phyloP scores from a whole-genome alignment of 148 eudicot genomes.

The Amaranthus cruentus region DNA sequence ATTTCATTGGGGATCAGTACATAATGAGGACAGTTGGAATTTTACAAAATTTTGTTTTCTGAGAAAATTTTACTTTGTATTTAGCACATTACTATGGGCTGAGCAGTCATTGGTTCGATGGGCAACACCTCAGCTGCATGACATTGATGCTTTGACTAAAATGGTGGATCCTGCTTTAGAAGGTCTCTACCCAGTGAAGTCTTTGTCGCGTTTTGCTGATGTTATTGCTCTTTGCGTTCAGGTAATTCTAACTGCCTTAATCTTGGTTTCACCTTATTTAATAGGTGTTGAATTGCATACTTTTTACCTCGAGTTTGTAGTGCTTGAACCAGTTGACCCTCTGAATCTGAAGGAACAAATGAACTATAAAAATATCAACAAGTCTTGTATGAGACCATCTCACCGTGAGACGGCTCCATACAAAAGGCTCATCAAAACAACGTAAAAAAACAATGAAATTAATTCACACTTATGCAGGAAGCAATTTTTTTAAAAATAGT shows the following conservation, averaged over 20 bases:
- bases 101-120: conserved; percentile 88
- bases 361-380: too few species aligned
- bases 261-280: not conserved
- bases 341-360: too few species aligned
- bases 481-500: too few species aligned
- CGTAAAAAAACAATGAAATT: too few species aligned
- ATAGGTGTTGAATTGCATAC: not conserved
- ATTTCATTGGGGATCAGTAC: not conserved
- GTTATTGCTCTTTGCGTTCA: conserved; percentile 92
- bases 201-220: conserved; percentile 90
- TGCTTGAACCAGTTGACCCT: too few species aligned
- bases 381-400: too few species aligned
- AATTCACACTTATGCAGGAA: too few species aligned
- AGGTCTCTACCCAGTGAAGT: conserved; percentile 87
- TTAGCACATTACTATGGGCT: conserved; percentile 63
- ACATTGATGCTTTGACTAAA: conserved; percentile 77
- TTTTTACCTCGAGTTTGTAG: too few species aligned
- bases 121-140: conserved; percentile 99
- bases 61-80: not conserved
- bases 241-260: conserved; percentile 37
- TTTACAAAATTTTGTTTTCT: not conserved
- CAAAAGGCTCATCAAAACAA: too few species aligned
- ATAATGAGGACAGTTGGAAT: not conserved
- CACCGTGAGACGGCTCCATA: too few species aligned
- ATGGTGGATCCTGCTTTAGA: conserved; percentile 89